Percentiles rank a stretch among this genome's conserved stretches.
phyloP scores from a whole-genome alignment of 2,329 filamentous ascomycete genomes.

The Chaetomium sp. region DNA sequence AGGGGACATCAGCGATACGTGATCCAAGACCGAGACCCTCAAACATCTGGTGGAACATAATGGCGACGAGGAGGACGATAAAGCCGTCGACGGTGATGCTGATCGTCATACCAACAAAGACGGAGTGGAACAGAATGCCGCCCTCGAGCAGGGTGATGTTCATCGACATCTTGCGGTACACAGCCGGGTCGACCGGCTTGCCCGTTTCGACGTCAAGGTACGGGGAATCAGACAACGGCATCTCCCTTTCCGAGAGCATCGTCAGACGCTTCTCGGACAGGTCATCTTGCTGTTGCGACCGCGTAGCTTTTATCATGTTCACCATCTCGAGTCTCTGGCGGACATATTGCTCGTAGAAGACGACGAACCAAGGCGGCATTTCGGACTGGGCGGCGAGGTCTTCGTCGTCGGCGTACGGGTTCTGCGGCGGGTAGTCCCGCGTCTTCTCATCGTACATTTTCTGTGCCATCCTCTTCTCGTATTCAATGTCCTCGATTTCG shows the following conservation, averaged over 20 bases:
- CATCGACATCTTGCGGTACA: constrained; percentile 65
- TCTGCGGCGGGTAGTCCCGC: constrained; percentile 18
- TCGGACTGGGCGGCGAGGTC: constrained; percentile 43
- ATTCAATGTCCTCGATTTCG: constrained; percentile 42
- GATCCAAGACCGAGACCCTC: constrained; percentile 70
- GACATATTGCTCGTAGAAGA: constrained; percentile 65
- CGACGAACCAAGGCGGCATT: constrained; percentile 65
- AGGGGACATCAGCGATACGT: constrained; percentile 68
- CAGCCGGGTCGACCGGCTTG: constrained; percentile 47
- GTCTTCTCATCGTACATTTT: constrained; percentile 44
- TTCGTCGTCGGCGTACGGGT: constrained; percentile 33
- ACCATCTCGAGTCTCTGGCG: constrained; percentile 62
- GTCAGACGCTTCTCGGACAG: constrained; percentile 21
- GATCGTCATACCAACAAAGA: constrained; percentile 74
- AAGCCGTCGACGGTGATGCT: constrained; percentile 70
- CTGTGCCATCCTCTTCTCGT: constrained; percentile 48
- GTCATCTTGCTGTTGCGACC: constrained; percentile 34
- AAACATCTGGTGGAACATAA: constrained; percentile 72
- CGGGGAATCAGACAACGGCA: constrained; percentile 39
- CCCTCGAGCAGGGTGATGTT: constrained; percentile 76
- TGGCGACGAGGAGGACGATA: constrained; percentile 66
- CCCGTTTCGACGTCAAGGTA: constrained; percentile 49
- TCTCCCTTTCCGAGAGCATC: constrained; percentile 14
- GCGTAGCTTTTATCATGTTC: constrained; percentile 49
- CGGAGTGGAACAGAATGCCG: constrained; percentile 76